Evolutionary conservation across 768 basidiomycete genomes (phyloP).

Genomic region (Mycena haematopus): DNA sequence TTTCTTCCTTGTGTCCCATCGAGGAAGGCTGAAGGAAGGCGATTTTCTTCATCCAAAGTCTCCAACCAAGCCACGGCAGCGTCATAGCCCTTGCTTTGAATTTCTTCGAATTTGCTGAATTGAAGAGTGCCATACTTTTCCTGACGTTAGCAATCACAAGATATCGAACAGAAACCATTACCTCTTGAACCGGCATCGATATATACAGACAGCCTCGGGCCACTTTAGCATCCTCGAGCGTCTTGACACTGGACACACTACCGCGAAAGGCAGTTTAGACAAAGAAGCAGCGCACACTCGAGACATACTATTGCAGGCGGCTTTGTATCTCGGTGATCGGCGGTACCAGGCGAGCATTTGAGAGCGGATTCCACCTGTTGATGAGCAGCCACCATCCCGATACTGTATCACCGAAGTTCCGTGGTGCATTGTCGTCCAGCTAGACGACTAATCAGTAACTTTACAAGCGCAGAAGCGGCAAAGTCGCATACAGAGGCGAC

Average conservation of each 20-base stretch:
- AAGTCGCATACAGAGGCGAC: constrained; percentile 79
- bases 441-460: constrained; percentile 35
- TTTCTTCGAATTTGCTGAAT: constrained; percentile 88
- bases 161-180: constrained; percentile 39
- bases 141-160: not conserved
- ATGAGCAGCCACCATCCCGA: constrained; percentile 96
- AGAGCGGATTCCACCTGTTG: constrained; percentile 94
- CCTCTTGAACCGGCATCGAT: constrained; percentile 93
- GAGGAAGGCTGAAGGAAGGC: constrained; percentile 76
- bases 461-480: not conserved
- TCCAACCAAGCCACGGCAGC: constrained; percentile 75
- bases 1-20: constrained; percentile 57
- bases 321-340: constrained; percentile 94
- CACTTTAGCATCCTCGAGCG: constrained; percentile 93
- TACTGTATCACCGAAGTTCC: constrained; percentile 93
- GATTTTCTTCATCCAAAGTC: constrained; percentile 83
- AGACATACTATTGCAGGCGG: constrained; percentile 92
- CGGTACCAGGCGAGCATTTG: constrained; percentile 75
- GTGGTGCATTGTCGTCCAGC: constrained; percentile 94
- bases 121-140: constrained; percentile 86
- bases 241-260: constrained; percentile 95
- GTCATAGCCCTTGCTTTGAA: constrained; percentile 80
- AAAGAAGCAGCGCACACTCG: constrained; percentile 27
- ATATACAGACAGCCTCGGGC: constrained; percentile 90
- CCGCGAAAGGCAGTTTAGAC: not conserved